phyloP scores from a whole-genome alignment of 2,329 filamentous ascomycete genomes.

The Fusarium scirpi region DNA sequence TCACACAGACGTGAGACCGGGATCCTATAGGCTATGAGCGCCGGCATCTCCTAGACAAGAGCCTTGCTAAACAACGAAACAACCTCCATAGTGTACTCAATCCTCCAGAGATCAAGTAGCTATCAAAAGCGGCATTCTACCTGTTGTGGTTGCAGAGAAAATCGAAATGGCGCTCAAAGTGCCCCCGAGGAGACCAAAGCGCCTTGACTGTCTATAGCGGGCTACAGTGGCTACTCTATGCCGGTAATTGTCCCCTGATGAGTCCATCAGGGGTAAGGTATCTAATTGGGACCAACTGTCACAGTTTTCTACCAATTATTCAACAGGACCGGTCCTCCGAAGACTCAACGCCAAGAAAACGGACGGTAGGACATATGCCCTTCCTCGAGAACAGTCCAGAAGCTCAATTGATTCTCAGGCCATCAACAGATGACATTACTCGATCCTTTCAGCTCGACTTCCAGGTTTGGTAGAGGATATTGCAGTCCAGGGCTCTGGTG shows the following conservation, averaged over 20 bases:
- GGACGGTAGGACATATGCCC: not conserved
- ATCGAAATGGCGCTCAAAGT: not conserved
- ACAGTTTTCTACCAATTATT: not conserved
- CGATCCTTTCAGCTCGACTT: not conserved
- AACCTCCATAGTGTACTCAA: not conserved
- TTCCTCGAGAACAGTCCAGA: not conserved
- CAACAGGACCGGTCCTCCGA: not conserved
- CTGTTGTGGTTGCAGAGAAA: constrained; percentile 8
- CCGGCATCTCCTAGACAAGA: not conserved
- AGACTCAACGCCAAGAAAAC: not conserved
- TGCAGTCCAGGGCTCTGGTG: not conserved
- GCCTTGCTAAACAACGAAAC: not conserved
- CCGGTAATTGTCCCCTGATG: not conserved
- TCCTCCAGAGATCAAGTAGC: not conserved
- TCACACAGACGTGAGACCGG: not conserved
- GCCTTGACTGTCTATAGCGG: not conserved
- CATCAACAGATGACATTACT: not conserved
- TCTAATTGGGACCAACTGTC: not conserved
- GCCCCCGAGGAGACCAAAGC: not conserved
- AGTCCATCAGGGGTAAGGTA: not conserved
- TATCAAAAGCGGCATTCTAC: not conserved
- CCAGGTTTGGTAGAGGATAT: not conserved
- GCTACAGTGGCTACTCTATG: not conserved
- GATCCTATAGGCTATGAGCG: not conserved
- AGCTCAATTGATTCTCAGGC: not conserved